Base-by-base conservation (phyloP, 495 filamentous ascomycete genomes). In the Penicillium psychrofluorescens region DNA sequence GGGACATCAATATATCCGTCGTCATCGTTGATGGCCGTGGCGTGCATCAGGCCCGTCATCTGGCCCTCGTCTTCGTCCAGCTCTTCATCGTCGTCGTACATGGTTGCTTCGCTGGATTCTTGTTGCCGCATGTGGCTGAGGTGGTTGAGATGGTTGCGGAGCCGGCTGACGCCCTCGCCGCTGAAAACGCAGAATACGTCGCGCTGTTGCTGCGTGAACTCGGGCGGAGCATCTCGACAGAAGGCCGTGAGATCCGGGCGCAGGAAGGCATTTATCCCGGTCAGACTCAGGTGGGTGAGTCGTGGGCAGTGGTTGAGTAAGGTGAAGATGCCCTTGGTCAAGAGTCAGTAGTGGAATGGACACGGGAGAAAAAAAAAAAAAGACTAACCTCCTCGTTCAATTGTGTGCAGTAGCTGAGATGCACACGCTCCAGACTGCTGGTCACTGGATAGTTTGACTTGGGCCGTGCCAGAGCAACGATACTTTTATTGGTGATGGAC, bases 151-250 rank as follows among this genome's bases (percentile, higher is more conserved):
- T 86, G 81, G 16, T 78, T 68, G 16, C 94, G 88, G 5, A 99
- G 77, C 38, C 75, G 73, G 29, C 70, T 71, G 27, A 99, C 94
- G 14, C 90, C 90, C 31, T 78, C 70, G 8, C 94, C 92, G 12
- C 89, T 95, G 64, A 97, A 99, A 35, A 99, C 94, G 60, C 94
- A 99, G 62, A 94, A 99, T 14, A 97, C 88, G 8, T 86, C 81
- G 43, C 92, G 82, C 59, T 99, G 92, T 55, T 95, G 89, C 7
- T 91, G 83, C 29, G 90, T 97, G 58, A 99, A 99, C 65, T 96
- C 94, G 43, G 74, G 64, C 34, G 92, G 94, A 0, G 94, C 88
- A 51, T 85, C 83, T 29, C 94, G 81, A 63, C 91, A 97, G 61
- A 86, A 95, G 5, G 63, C 62, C 29, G 85, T 84, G 2, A 96